Evolutionary conservation across 1,284 basidiomycete species (phyloP).

Genomic region (Schizopora paradoxa): DNA sequence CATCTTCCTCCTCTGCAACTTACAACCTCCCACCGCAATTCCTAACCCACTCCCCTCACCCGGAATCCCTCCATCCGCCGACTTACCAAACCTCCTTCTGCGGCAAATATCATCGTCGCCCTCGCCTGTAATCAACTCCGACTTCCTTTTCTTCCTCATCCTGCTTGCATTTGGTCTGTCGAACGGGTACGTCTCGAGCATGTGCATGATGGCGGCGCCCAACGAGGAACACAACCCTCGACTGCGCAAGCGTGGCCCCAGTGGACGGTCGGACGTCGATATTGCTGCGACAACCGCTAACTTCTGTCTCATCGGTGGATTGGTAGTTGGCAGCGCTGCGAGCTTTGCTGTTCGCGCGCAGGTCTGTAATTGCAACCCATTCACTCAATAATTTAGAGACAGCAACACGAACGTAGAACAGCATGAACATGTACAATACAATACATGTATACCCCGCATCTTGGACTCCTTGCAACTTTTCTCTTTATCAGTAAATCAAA

Average conservation of each 20-base stretch:
- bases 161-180: conserved; percentile 69
- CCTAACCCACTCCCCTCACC: neutral
- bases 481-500: too few species aligned
- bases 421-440: too few species aligned
- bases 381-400: conserved; percentile 26
- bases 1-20: conserved; percentile 79
- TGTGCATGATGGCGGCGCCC: conserved; percentile 68
- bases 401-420: too few species aligned
- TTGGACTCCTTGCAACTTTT: too few species aligned
- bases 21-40: conserved; percentile 44
- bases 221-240: conserved; percentile 68
- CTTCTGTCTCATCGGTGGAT: conserved; percentile 74
- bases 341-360: conserved; percentile 73
- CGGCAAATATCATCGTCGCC: conserved; percentile 21
- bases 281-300: conserved; percentile 75
- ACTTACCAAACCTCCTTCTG: neutral
- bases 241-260: conserved; percentile 51
- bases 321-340: conserved; percentile 66
- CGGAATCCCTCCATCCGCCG: neutral
- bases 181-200: conserved; percentile 69
- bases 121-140: conserved; percentile 63
- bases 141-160: conserved; percentile 68
- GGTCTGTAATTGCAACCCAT: conserved; percentile 72
- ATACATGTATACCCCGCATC: too few species aligned
- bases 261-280: conserved; percentile 76